Conservation (phyloP, 345 rosid species). For the Dipteronia dyeriana region DNA sequence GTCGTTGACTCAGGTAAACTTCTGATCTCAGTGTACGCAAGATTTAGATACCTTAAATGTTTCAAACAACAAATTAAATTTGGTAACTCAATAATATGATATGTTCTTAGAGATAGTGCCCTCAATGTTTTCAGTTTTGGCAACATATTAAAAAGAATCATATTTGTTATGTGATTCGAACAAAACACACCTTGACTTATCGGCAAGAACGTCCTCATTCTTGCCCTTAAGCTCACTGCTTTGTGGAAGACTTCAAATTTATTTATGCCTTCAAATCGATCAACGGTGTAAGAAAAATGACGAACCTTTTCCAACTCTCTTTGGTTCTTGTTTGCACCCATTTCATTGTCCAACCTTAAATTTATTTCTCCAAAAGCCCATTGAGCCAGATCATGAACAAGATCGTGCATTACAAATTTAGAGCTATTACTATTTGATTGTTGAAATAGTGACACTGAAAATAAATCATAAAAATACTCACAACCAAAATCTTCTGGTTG, state of each 20-base stretch:
- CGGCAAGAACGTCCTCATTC: too few relatives aligned
- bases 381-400: not conserved
- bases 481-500: not conserved
- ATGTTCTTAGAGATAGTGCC: not conserved
- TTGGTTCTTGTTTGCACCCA: not conserved
- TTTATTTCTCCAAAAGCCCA: not conserved
- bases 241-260: not conserved
- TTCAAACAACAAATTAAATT: conserved; percentile 6
- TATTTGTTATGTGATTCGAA: not conserved
- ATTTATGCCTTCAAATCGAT: not conserved
- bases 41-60: conserved; percentile 9
- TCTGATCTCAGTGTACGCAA: not conserved
- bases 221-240: not conserved
- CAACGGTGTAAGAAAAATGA: not conserved
- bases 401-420: not conserved
- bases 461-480: not conserved
- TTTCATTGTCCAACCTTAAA: not conserved
- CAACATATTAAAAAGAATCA: not conserved
- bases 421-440: not conserved
- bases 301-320: not conserved
- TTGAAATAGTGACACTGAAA: not conserved
- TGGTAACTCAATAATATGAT: not conserved
- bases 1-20: conserved; percentile 5
- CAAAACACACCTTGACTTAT: too few relatives aligned
- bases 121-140: not conserved